These are phyloP conservation scores for Aspergillus affinis DNA, from an alignment of 495 filamentous ascomycete species.

Conservation along the genomic window DNA sequence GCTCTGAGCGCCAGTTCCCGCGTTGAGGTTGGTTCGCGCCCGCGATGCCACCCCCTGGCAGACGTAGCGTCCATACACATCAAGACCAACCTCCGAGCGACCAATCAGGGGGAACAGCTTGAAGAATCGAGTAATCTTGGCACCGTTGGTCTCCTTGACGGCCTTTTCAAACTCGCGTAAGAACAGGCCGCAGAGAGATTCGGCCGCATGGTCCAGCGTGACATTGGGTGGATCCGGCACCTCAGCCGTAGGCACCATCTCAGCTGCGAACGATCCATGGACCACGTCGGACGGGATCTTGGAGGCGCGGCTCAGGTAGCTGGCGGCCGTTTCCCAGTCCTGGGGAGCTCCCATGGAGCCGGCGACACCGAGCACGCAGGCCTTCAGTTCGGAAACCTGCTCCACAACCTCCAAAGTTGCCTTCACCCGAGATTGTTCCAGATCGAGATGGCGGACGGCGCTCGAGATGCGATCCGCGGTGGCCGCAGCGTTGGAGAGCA, in stretches of 20 bases:
- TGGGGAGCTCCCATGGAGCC: constrained; percentile 97
- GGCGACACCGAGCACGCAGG: constrained; percentile 91
- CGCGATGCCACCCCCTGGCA: constrained; percentile 86
- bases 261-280: constrained; percentile 82
- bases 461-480: constrained; percentile 85
- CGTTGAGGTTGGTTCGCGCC: constrained; percentile 77
- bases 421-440: constrained; percentile 86
- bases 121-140: constrained; percentile 92
- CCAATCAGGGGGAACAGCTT: constrained; percentile 97
- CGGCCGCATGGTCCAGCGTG: constrained; percentile 82
- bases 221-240: constrained; percentile 87
- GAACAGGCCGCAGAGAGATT: constrained; percentile 85
- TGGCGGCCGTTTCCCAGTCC: constrained; percentile 96
- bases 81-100: constrained; percentile 80
- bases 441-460: constrained; percentile 81
- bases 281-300: constrained; percentile 78
- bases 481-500: constrained; percentile 78
- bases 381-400: constrained; percentile 92
- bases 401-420: constrained; percentile 90
- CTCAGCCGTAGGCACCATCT: constrained; percentile 92
- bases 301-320: constrained; percentile 78
- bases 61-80: constrained; percentile 93
- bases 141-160: constrained; percentile 76
- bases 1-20: constrained; percentile 55
- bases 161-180: constrained; percentile 94